These are phyloP conservation scores for Sordaria brevicollis DNA, from an alignment of 495 filamentous ascomycete species.

Conservation along the genomic window DNA sequence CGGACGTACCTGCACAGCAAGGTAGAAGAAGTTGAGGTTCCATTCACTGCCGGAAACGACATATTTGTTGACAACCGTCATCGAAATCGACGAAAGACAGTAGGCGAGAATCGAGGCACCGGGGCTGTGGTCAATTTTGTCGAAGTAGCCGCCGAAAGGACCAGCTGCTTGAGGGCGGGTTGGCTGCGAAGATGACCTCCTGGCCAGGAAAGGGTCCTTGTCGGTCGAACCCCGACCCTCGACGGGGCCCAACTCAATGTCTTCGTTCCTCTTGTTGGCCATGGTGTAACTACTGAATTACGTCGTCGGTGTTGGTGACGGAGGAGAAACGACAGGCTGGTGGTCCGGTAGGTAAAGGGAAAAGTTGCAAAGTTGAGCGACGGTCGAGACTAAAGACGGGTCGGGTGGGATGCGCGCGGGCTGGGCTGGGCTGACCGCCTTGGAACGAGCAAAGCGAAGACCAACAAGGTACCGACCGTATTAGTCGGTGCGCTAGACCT, in stretches of 20 bases:
- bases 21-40: slow-evolving; percentile 95
- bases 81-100: slow-evolving; percentile 89
- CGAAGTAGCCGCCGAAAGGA: slow-evolving; percentile 27
- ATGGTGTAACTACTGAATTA: slow-evolving; percentile 17
- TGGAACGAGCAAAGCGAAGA: slow-evolving; percentile 4
- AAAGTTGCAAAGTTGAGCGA: slow-evolving; percentile 1
- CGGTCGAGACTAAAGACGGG: not conserved
- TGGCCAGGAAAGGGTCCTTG: slow-evolving; percentile 45
- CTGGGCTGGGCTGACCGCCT: not conserved
- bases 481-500: not conserved
- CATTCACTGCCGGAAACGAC: slow-evolving; percentile 82
- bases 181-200: slow-evolving; percentile 17
- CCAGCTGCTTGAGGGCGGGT: slow-evolving; percentile 35
- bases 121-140: slow-evolving; percentile 59
- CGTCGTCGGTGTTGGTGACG: slow-evolving; percentile 19
- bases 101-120: slow-evolving; percentile 77
- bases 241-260: slow-evolving; percentile 59
- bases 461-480: not conserved
- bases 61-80: slow-evolving; percentile 99
- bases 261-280: slow-evolving; percentile 77
- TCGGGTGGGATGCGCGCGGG: not conserved
- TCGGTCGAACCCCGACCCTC: slow-evolving; percentile 35
- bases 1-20: slow-evolving; percentile 70
- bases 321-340: not conserved
- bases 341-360: not conserved